Base-by-base conservation (phyloP, 2,329 filamentous ascomycete species). In the Curvularia spicifera region DNA sequence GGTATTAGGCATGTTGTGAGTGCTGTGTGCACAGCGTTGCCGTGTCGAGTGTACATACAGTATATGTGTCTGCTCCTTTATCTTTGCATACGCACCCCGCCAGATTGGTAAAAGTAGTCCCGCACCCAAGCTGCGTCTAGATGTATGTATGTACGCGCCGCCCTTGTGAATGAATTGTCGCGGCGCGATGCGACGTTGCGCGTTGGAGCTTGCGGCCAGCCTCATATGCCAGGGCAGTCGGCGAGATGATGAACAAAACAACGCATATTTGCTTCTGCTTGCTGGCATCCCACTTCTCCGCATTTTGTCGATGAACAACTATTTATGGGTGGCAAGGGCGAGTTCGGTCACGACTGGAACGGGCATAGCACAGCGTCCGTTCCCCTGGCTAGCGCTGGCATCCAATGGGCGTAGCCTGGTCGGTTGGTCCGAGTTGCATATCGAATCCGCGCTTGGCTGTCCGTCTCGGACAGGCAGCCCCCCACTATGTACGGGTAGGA, bases 271-370 rank as follows among this genome's bases (percentile, higher is more conserved):
- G 62, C 58, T 46, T 46, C 28, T 46, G 18, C 53, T 64, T 50
- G 22, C 56, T 56, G 59, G 44, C 33, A 61, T 64, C 68, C 68
- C 59, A 58, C 67, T 72, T 74, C 72, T 75, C 72, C 72, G 71
- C 72, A 75, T 70, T 74, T 71, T 58, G 65, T 68, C 60, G 65
- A 70, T 64, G 59, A 57, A 57, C 57, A 59, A 58, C 71, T 73
- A 73, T 74, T 74, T 73, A 69, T 71, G 68, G 64, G 70, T 67
- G 71, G 69, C 65, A 60, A 71, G 66, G 66, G 64, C 63, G 64
- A 62, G 63, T 65, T 50, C 63, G 54, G 63, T 58, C 53, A 48
- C 58, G 56, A 60, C 43, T 65, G 26, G 62, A 69, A 67, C 48
- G 51, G 69, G 68, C 50, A 56, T 62, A 61, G 63, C 60, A 61